Evolutionary conservation across 352 stramenopile species (phyloP).

Genomic region (Phytophthora lateralis): DNA sequence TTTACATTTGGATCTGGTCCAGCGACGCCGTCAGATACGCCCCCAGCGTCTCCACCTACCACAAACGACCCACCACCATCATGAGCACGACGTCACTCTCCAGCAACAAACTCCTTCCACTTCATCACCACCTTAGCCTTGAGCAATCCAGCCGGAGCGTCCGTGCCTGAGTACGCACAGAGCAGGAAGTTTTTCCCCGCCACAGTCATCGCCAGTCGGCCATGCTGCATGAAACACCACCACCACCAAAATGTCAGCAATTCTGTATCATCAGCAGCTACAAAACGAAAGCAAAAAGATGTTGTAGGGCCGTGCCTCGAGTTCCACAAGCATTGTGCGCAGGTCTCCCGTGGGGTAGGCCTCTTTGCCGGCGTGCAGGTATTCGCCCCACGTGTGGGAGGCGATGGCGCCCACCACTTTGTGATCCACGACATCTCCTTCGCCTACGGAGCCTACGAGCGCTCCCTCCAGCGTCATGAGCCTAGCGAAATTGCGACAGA

Average conservation of each 20-base stretch:
- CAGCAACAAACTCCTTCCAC: not conserved
- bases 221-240: slow-evolving; percentile 39
- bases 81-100: not conserved
- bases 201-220: slow-evolving; percentile 64
- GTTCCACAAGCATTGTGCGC: slow-evolving; percentile 70
- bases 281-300: slow-evolving; percentile 4
- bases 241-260: not conserved
- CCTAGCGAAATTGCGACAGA: slow-evolving; percentile 32
- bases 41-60: slow-evolving; percentile 64
- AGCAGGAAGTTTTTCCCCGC: slow-evolving; percentile 78
- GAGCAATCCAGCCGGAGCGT: slow-evolving; percentile 62
- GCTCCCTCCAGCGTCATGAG: slow-evolving; percentile 86
- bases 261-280: not conserved
- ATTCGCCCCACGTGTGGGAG: slow-evolving; percentile 86
- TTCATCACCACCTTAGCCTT: slow-evolving; percentile 75
- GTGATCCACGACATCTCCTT: slow-evolving; percentile 63
- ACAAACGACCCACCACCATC: not conserved
- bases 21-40: slow-evolving; percentile 66
- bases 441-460: slow-evolving; percentile 78
- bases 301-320: slow-evolving; percentile 47
- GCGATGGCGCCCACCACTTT: slow-evolving; percentile 88
- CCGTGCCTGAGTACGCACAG: slow-evolving; percentile 70
- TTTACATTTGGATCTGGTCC: slow-evolving; percentile 75
- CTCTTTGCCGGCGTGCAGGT: slow-evolving; percentile 76
- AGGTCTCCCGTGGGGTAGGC: slow-evolving; percentile 60